Base-by-base conservation (phyloP, 306 rosid species). In the Citrullus amarus region DNA sequence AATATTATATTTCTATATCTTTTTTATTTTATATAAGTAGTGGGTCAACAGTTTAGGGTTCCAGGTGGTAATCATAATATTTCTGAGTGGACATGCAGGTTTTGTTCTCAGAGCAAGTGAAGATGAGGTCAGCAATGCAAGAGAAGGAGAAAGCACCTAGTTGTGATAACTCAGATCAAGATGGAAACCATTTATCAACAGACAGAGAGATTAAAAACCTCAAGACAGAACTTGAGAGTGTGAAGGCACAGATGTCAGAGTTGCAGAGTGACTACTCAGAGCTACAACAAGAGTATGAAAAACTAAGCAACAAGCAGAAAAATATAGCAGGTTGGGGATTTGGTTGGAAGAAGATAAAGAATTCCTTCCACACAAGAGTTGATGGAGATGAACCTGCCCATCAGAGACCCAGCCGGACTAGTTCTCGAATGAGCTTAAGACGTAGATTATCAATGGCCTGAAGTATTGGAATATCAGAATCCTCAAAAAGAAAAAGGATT, bases 81-180 rank as follows among this genome's bases (percentile, higher is more conserved):
- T 70, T 59, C n/a, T 43, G 71, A 79, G 55, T 60, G 58, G 74
- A 73, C 71, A 38, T 69, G 93, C 93, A 92, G 99, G 93, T 96
- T 76, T 84, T 85, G 34, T 83, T 89, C 79, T 85, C 86, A 34
- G 97, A 96, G 89, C 99, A 96, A 87, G 80, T 90, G 78, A 96
- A 91, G 88, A 90, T 96, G 97, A 91, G 92, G 82, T 65, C 83
- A 74, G 86, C 88, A 34, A 87, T 91, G 93, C 91, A 88, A 87
- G 93, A 85, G 73, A 96, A 92, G 81, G 98, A 89, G 61, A 82
- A 83, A 80, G 81, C 78, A 75, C 84, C 85, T 44, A 86, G 78
- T 48, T 84, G 87, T 58, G 75, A 83, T 20, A 81, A 79, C 83
- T 81, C 90, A 55, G 93, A 88, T 59, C 91, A 78, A 9, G 97